Conservation (phyloP, 805 yeast species). For the Blastobotrys parvus region DNA sequence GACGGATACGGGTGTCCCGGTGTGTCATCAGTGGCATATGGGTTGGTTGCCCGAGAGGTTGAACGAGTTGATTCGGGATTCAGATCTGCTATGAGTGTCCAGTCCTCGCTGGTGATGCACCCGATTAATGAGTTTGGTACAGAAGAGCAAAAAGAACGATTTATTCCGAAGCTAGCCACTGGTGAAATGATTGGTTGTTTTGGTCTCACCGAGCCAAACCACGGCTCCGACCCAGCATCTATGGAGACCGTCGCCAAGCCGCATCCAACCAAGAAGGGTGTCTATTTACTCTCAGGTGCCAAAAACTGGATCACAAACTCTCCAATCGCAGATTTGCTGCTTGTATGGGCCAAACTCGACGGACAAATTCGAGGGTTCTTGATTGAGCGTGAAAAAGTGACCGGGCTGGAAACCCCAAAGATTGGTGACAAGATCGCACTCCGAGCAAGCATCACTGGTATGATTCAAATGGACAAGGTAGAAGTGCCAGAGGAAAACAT, state of each 20-base stretch:
- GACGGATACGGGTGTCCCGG: conserved; percentile 37
- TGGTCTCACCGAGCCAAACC: conserved; percentile 59
- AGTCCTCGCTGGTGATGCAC: conserved; percentile 38
- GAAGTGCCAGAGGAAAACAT: conserved; percentile 37
- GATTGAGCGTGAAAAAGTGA: conserved; percentile 30
- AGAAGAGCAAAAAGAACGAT: conserved; percentile 34
- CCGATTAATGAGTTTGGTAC: conserved; percentile 35
- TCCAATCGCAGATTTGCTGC: conserved; percentile 36
- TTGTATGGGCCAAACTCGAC: conserved; percentile 39
- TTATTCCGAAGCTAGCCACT: conserved; percentile 32
- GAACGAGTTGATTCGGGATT: conserved; percentile 38
- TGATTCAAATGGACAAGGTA: conserved; percentile 36
- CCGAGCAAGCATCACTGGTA: conserved; percentile 36
- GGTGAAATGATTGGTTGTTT: conserved; percentile 49
- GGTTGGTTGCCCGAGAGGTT: conserved; percentile 36
- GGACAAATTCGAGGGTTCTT: conserved; percentile 36
- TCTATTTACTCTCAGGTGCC: conserved; percentile 33
- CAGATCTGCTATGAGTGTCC: conserved; percentile 37
- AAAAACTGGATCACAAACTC: conserved; percentile 40
- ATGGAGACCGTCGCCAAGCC: conserved; percentile 45
- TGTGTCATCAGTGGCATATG: conserved; percentile 35
- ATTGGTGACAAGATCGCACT: conserved; percentile 33
- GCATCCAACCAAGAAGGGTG: conserved; percentile 36
- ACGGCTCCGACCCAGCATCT: conserved; percentile 52
- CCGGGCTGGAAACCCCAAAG: conserved; percentile 33